These are phyloP conservation scores for Fusarium sp. DNA, from an alignment of 2,329 filamentous ascomycete species.

Conservation along the genomic window DNA sequence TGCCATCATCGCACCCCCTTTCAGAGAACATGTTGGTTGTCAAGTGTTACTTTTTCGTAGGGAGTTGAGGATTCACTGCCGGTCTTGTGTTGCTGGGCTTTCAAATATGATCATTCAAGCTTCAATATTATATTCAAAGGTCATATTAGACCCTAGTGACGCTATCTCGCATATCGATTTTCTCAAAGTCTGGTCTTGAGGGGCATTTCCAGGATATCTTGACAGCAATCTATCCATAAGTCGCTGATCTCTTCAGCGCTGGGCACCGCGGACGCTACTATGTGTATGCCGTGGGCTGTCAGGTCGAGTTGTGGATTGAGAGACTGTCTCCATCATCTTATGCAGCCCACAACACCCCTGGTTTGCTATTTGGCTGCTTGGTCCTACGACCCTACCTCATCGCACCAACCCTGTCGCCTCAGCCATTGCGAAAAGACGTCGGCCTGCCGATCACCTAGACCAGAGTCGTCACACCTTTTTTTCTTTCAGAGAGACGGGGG, in stretches of 20 bases:
- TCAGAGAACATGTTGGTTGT: constrained; percentile 18
- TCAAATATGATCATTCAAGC: background rate
- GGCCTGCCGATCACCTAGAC: constrained; percentile 66
- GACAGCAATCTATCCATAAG: constrained; percentile 28
- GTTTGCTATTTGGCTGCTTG: constrained; percentile 48
- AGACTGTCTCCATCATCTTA: constrained; percentile 49
- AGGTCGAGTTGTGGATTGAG: constrained; percentile 47
- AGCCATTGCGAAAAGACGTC: constrained; percentile 63
- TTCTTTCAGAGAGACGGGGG: constrained; percentile 49
- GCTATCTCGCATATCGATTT: background rate
- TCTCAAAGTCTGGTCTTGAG: constrained; percentile 18
- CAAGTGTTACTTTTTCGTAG: constrained; percentile 10
- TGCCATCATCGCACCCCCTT: constrained; percentile 42
- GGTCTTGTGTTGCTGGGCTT: background rate
- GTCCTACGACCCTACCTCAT: constrained; percentile 56
- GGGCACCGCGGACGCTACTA: constrained; percentile 47
- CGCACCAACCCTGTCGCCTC: constrained; percentile 60
- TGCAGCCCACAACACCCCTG: constrained; percentile 53
- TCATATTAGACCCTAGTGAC: background rate
- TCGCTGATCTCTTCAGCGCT: constrained; percentile 46
- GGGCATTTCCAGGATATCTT: constrained; percentile 34
- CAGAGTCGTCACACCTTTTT: constrained; percentile 64
- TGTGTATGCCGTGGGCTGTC: constrained; percentile 49
- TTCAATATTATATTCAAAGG: background rate
- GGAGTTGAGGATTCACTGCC: constrained; percentile 41